These are phyloP conservation scores for Fomitopsis pinicola DNA, from an alignment of 1,284 basidiomycete species.

Conservation along the genomic window DNA sequence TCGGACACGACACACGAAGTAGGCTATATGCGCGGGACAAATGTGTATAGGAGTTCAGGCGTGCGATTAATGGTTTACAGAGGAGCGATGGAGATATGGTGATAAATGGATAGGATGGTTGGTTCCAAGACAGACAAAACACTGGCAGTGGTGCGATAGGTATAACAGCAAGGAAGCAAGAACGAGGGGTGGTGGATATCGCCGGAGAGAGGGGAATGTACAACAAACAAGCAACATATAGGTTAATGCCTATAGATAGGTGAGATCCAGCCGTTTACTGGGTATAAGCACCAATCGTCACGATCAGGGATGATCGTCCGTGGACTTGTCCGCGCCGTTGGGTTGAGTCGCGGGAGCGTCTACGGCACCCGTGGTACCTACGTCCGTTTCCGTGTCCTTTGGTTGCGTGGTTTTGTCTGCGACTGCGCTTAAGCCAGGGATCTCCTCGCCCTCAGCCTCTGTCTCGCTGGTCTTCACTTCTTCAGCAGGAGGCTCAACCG, in stretches of 20 bases:
- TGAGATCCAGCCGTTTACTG: neutral
- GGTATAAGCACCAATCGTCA: neutral
- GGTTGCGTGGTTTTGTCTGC: neutral
- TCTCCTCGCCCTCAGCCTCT: constrained; percentile 10
- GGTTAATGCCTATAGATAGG: constrained; percentile 3
- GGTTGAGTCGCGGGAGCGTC: neutral
- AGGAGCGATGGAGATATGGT: neutral
- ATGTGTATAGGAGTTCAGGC: neutral
- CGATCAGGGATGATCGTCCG: neutral
- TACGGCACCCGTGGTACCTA: neutral
- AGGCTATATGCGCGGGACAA: neutral
- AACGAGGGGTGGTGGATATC: neutral
- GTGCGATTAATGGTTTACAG: neutral
- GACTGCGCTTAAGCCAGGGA: constrained; percentile 14
- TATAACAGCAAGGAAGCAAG: neutral
- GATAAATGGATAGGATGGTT: neutral
- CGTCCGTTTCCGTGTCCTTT: neutral
- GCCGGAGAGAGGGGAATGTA: neutral
- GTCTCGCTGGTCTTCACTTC: neutral
- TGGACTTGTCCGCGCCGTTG: neutral
- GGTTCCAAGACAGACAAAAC: neutral
- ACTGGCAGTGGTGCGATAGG: neutral
- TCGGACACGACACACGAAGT: too few species aligned
- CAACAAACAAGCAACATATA: constrained; percentile 3
- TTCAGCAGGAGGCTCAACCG: neutral